Base-by-base conservation (phyloP, 805 yeast species). In the Myxozyma neotropica region DNA sequence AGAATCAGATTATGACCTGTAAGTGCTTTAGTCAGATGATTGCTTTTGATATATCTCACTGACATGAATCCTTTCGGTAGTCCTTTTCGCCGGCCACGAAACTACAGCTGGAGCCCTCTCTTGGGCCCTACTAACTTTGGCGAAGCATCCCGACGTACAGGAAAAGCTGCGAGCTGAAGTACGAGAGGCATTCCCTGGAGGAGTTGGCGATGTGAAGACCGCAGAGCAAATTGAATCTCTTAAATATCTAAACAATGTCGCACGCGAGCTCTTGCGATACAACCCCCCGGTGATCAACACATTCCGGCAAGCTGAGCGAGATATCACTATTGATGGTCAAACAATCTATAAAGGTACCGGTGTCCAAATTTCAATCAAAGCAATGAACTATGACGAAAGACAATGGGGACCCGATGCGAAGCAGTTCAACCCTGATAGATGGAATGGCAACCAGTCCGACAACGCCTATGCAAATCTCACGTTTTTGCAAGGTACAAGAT, bases 71-170 rank as follows among this genome's bases (percentile, higher is more conserved):
- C 15, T 24, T 4, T 23, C 17, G 5, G 19, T 46, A 55, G 58
- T 55, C 17, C 40, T 59, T 3, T 45, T 59, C 29, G 65, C 65
- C 12, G 65, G 65, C 27, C 65, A 61, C 47, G 65, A 61, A 49
- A 61, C 65, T 6, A 57, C 65, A 3, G 55, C 65, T 3, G 53
- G 47, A 21, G 51, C 62, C 4, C 13, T 46, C 4, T 23, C 61
- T 15, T 57, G 53, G 56, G 62, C 65, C 4, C 7, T 50, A 7
- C 38, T 35, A 13, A 31, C 44, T 15, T 39, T 61, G 24, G 57
- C 59, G 7, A 43, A 54, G 36, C 54, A 61, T 35, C 57, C 51
- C 7, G 59, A 53, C 10, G 42, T 61, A 4, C 65, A 61, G 23
- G 53, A 46, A 17, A n/a, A 38, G 40, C 29, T 57, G 23, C 58